Base-by-base conservation (phyloP, 163 green algal species). In the Scenedesmus sp. region DNA sequence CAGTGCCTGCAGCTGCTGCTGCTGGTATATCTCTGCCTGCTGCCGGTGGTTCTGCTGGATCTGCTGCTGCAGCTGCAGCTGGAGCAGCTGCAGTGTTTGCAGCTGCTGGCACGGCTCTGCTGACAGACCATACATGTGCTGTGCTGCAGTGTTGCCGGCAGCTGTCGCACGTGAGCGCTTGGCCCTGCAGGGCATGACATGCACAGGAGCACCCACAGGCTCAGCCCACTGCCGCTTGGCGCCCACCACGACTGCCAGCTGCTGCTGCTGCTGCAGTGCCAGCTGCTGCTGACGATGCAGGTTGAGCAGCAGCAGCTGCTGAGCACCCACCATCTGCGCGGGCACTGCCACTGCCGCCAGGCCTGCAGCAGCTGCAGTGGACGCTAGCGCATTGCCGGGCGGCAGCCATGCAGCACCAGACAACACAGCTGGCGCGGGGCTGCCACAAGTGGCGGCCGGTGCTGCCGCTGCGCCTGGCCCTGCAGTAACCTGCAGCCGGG, bases 1-100 rank as follows among this genome's bases (percentile, higher is more conserved):
- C 82, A 79, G 82, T 18, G n/a, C 33, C 82, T 87, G 82, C 33
- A 56, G 35, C 82, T 79, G 82, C 53, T 79, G 49, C 26, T 73
- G 49, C 49, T 73, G 81, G 30, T 87, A 73, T 12, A 76, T 35
- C 81, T 85, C 42, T 30, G 53, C 79, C 79, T 87, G 82, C 49
- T 87, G 82, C 82, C 79, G 82, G 81, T 86, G 46, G 26, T 43
- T 70, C 46, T 86, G 81, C 22, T 86, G 81, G 20, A 86, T 40
- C 81, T 86, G 81, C n/a, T 61, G n/a, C 43, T 86, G 49, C 44
- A 86, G 30, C 46, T 86, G 81, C 81, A 43, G 81, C 44, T 86
- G 81, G 5, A 73, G n/a, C 44, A 65, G 9, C 81, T 86, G 81
- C 81, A 73, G 81, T 37, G 33, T 33, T n/a, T 72, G 81, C 81